Base-by-base conservation (phyloP, 140 eudicot genomes). In the Oenanthe javanica region DNA sequence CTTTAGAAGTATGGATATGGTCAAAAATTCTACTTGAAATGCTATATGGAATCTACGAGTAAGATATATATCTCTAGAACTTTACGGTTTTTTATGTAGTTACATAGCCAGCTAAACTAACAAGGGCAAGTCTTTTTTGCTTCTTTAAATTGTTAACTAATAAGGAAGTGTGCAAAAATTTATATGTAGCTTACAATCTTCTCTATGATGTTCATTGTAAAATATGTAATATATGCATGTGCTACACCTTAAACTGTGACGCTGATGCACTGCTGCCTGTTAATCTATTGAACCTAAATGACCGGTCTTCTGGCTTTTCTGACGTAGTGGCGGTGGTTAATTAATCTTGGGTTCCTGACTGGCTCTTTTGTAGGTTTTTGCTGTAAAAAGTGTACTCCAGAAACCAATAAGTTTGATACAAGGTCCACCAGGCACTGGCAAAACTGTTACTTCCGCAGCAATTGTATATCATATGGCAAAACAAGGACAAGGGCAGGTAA, bases 361-460 rank as follows among this genome's bases (percentile, higher is more conserved):
- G 78, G 25, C 69, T 45, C 21, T 77, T 77, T 81, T 72, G n/a
- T 84, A 93, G 98, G 97, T 91, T 64, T 94, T 90, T 86, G 98
- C 96, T 81, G 97, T 94, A 49, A 94, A 94, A 84, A 90, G 96
- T 83, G 98, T 94, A 69, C 94, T 94, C 59, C 97, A 94, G 90
- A 94, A 86, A 84, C 97, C 97, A 70, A 88, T 94, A 74, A 94
- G 97, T 85, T 85, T 94, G 83, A 94, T 94, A 79, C 98, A 94
- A 86, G 98, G 98, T 27, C 97, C 98, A 72, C 98, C 96, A 25
- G 98, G 97, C n/a, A 92, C 98, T 48, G 98, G 97, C 57, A 93
- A 93, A 84, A 93, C 96, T 49, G 98, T 94, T 79, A 94, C 97
- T 52, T 94, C 98, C 51, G 97, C 97, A n/a, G 97, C 97, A 52